Evolutionary conservation across 345 rosid species (phyloP).

Genomic region (Lepidium didymum): DNA sequence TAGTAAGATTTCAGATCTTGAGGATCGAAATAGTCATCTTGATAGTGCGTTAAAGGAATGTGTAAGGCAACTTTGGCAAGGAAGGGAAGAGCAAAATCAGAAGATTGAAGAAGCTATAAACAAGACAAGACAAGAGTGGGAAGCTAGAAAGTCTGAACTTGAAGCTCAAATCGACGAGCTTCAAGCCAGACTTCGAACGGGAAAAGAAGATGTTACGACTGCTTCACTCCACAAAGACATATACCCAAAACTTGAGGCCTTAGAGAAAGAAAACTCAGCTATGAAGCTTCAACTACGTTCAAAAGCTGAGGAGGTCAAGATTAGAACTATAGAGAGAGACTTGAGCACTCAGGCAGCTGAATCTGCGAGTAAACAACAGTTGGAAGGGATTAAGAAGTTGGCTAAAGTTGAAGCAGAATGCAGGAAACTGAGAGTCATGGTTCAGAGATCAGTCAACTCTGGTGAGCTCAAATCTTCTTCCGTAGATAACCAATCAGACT

Average conservation of each 20-base stretch:
- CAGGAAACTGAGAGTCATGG: slow-evolving; percentile 49
- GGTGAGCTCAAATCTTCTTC: slow-evolving; percentile 47
- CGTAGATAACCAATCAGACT: slow-evolving; percentile 64
- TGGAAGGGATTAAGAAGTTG: slow-evolving; percentile 74
- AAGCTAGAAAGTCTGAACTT: slow-evolving; percentile 45
- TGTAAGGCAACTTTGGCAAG: slow-evolving; percentile 79
- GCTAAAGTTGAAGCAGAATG: slow-evolving; percentile 80
- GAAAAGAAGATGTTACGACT: slow-evolving; percentile 29
- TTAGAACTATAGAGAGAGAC: slow-evolving; percentile 66
- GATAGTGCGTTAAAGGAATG: slow-evolving; percentile 97
- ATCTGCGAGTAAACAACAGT: slow-evolving; percentile 78
- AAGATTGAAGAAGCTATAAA: slow-evolving; percentile 52
- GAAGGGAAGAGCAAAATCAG: slow-evolving; percentile 77
- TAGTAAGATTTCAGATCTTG: slow-evolving; percentile 45
- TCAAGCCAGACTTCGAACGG: slow-evolving; percentile 35
- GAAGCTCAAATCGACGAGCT: slow-evolving; percentile 41
- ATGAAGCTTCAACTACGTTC: slow-evolving; percentile 49
- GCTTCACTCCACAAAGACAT: slow-evolving; percentile 32
- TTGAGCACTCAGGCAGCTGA: slow-evolving; percentile 87
- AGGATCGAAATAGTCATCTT: slow-evolving; percentile 72
- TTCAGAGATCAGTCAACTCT: slow-evolving; percentile 49
- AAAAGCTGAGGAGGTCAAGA: slow-evolving; percentile 48
- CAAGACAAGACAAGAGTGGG: slow-evolving; percentile 56
- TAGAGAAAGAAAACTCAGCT: slow-evolving; percentile 56
- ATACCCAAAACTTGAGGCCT: slow-evolving; percentile 40